Evolutionary conservation across 768 basidiomycete species (phyloP).

Genomic region (Amyloporia xantha): DNA sequence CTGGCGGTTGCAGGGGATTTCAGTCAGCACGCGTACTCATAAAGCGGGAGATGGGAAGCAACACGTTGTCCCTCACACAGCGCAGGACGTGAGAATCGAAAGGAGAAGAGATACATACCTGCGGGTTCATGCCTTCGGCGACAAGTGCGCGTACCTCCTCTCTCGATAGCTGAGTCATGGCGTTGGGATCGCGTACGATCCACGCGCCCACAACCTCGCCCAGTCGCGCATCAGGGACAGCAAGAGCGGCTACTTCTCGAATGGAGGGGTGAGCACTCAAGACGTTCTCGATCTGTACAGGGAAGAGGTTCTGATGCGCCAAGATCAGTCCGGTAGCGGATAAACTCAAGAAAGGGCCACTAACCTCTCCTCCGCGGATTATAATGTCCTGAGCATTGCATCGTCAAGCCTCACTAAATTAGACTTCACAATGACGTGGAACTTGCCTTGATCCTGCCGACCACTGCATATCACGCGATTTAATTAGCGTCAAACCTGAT

Average conservation of each 20-base stretch:
- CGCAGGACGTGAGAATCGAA: not conserved
- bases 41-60: no score
- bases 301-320: constrained; percentile 64
- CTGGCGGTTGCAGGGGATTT: constrained; percentile 34
- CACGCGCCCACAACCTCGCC: constrained; percentile 82
- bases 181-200: constrained; percentile 46
- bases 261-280: constrained; percentile 50
- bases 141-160: constrained; percentile 53
- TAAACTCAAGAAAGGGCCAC: constrained; percentile 3
- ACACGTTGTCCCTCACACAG: no score
- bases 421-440: not conserved
- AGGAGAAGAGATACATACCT: constrained; percentile 46
- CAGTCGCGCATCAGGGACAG: constrained; percentile 61
- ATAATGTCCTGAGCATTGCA: constrained; percentile 58
- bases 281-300: constrained; percentile 79
- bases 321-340: not conserved
- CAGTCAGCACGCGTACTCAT: not conserved
- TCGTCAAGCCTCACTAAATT: not conserved
- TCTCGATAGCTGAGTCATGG: constrained; percentile 17
- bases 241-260: constrained; percentile 65
- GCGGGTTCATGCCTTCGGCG: constrained; percentile 63
- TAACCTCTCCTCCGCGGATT: constrained; percentile 79
- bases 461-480: no score
- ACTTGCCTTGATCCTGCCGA: constrained; percentile 72
- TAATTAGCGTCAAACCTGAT: no score